phyloP scores from a whole-genome alignment of 2,329 filamentous ascomycete genomes.

The Penicillium fuscoglaucum region DNA sequence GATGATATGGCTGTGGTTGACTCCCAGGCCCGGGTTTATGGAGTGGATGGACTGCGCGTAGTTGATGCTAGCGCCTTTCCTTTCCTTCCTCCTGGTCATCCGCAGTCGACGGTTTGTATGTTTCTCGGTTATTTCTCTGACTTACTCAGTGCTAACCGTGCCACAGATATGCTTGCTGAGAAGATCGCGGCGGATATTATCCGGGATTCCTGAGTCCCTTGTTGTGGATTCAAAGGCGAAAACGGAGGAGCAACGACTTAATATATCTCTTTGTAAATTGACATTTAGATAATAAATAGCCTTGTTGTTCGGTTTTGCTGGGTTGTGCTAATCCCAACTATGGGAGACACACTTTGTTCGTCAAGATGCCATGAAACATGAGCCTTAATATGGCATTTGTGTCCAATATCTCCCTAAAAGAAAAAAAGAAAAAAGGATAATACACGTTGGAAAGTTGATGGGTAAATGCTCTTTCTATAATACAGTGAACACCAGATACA shows the following conservation, averaged over 20 bases:
- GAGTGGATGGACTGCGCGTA: conserved; percentile 33
- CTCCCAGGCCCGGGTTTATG: conserved; percentile 31
- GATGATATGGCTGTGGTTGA: conserved; percentile 37
- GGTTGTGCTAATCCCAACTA: neutral
- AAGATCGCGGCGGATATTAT: conserved; percentile 23
- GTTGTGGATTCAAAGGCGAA: neutral
- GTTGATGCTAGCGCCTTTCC: conserved; percentile 41
- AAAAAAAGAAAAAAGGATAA: neutral
- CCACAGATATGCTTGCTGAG: conserved; percentile 27
- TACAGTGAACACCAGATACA: conserved; percentile 34
- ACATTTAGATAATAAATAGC: neutral
- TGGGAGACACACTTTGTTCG: neutral
- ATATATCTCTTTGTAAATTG: neutral
- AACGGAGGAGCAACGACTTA: neutral
- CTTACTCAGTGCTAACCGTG: conserved; percentile 1
- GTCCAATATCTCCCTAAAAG: neutral
- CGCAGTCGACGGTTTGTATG: conserved; percentile 30
- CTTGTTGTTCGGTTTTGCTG: neutral
- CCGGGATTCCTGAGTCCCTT: neutral
- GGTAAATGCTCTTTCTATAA: conserved; percentile 33
- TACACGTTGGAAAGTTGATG: conserved; percentile 1
- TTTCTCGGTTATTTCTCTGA: neutral
- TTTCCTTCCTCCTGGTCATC: conserved; percentile 44
- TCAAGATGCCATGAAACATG: neutral
- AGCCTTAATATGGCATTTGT: neutral